Evolutionary conservation across 495 filamentous ascomycete genomes (phyloP).

Genomic region (Trypethelium eluteriae): DNA sequence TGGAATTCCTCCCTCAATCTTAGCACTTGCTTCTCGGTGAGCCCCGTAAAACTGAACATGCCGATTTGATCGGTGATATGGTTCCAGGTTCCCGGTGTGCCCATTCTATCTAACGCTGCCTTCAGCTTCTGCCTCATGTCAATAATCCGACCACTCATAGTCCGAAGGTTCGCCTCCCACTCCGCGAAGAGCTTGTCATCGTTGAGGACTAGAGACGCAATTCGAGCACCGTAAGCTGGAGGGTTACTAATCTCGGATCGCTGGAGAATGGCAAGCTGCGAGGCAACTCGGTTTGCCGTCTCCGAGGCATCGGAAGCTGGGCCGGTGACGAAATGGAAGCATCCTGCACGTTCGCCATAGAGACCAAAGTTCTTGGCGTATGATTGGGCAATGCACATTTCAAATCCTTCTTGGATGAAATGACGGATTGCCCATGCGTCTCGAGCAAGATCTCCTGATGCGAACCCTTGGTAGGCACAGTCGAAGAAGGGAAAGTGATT

Average conservation of each 20-base stretch:
- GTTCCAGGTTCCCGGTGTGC: constrained; percentile 85
- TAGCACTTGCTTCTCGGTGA: constrained; percentile 78
- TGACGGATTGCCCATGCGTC: constrained; percentile 89
- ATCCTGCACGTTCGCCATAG: constrained; percentile 91
- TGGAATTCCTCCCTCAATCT: constrained; percentile 72
- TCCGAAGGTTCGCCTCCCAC: constrained; percentile 87
- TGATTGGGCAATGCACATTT: constrained; percentile 89
- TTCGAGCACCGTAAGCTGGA: constrained; percentile 84
- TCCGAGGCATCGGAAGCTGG: constrained; percentile 57
- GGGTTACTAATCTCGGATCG: constrained; percentile 96
- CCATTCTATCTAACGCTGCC: constrained; percentile 66
- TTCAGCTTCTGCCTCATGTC: constrained; percentile 75
- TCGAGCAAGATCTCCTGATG: constrained; percentile 74
- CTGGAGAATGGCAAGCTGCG: constrained; percentile 89
- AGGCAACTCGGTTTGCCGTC: constrained; percentile 61
- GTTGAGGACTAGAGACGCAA: constrained; percentile 77
- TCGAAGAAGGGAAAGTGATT: constrained; percentile 98
- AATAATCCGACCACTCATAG: constrained; percentile 91
- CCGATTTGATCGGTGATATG: constrained; percentile 98
- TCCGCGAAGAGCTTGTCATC: constrained; percentile 74
- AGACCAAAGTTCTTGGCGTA: constrained; percentile 99
- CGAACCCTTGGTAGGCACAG: constrained; percentile 96
- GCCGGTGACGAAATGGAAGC: constrained; percentile 87
- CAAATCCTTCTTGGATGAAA: constrained; percentile 91
- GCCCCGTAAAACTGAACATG: constrained; percentile 97